Evolutionary conservation across 108 stramenopile genomes (phyloP).

Genomic region (Parmales sp.): DNA sequence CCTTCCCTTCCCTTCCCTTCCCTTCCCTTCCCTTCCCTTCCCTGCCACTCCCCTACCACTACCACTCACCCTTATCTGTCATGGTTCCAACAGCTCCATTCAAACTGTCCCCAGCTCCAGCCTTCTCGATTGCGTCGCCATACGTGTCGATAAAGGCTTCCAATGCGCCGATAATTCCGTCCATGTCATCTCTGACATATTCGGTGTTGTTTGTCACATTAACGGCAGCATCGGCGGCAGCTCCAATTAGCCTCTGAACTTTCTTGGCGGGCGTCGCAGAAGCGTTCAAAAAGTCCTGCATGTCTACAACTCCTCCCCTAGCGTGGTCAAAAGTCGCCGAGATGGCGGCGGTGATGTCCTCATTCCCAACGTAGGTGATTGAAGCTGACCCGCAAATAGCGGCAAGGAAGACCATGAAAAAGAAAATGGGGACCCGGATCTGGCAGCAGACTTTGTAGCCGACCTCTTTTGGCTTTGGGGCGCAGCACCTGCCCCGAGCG

Average conservation of each 20-base stretch:
- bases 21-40: too few species aligned
- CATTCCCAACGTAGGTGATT: not conserved
- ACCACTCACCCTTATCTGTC: too few species aligned
- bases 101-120: not conserved
- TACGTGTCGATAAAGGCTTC: not conserved
- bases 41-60: too few species aligned
- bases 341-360: not conserved
- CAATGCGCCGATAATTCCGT: not conserved
- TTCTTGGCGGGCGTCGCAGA: not conserved
- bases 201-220: not conserved
- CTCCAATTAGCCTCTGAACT: not conserved
- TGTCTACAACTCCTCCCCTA: not conserved
- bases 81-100: too few species aligned
- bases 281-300: not conserved
- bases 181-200: not conserved
- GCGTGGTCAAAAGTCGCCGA: not conserved
- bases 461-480: slow-evolving; percentile 1
- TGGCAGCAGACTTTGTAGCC: not conserved
- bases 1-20: too few species aligned
- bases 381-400: not conserved
- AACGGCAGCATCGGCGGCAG: not conserved
- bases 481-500: too few species aligned
- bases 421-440: slow-evolving; percentile 1
- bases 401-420: slow-evolving; percentile 3
- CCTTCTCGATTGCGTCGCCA: not conserved